Conservation (phyloP, 768 basidiomycete species). For the button mushroom (Agaricus bisporus) region DNA sequence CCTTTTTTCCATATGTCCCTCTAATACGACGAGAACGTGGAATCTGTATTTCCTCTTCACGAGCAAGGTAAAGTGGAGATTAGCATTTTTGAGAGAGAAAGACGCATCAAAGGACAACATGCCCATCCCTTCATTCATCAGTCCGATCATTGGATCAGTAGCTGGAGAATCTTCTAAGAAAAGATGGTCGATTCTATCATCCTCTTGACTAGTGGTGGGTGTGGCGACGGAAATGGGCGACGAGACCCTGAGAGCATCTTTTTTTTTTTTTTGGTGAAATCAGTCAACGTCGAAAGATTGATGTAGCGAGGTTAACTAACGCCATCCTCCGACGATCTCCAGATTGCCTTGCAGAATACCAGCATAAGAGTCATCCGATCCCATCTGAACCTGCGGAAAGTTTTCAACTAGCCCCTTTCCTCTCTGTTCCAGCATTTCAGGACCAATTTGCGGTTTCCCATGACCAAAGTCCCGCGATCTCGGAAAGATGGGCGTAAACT, state of each 20-base stretch:
- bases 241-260: slow-evolving; percentile 6
- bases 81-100: not conserved
- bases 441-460: not conserved
- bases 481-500: slow-evolving; percentile 27
- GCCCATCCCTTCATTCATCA: slow-evolving; percentile 48
- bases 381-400: slow-evolving; percentile 2
- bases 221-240: not conserved
- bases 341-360: slow-evolving; percentile 46
- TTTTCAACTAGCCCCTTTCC: slow-evolving; percentile 11
- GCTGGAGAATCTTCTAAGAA: slow-evolving; percentile 42
- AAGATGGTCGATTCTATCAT: slow-evolving; percentile 48
- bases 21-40: slow-evolving; percentile 47
- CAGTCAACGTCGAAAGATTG: not conserved
- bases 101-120: slow-evolving; percentile 9
- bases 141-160: slow-evolving; percentile 34
- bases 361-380: slow-evolving; percentile 29
- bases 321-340: slow-evolving; percentile 58
- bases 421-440: not conserved
- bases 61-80: not conserved
- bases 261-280: not conserved
- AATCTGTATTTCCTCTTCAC: slow-evolving; percentile 45
- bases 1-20: slow-evolving; percentile 20
- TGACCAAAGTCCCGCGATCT: slow-evolving; percentile 18
- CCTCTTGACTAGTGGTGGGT: slow-evolving; percentile 33
- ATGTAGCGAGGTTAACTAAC: slow-evolving; percentile 30